Conservation (phyloP, 306 rosid genomes). For the cucumber (Cucumis sativus) region Cucumber_9930_V3 NC_026661.2:16669001-16669500, state of each 20-base stretch:
- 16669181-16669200: background rate
- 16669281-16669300: conserved; percentile 79
- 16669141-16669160: background rate
- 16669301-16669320: conserved; percentile 76
- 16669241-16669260: conserved; percentile 71
- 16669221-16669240: conserved; percentile 42
- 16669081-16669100: background rate
- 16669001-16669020: background rate
- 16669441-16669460: background rate
- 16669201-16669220: background rate
- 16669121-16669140: background rate
- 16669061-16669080: background rate
- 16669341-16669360: background rate
- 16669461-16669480: background rate
- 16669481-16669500: background rate
- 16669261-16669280: conserved; percentile 81
- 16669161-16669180: background rate
- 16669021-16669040: background rate
- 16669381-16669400: background rate
- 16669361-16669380: background rate
- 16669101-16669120: background rate
- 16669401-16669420: background rate
- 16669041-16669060: background rate
- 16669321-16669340: conserved; percentile 45
- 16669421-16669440: background rate